Percentiles rank a stretch among this genome's conserved stretches.
These are phyloP conservation scores for Trichosporon sp. DNA, from an alignment of 1,284 basidiomycete genomes.

Conservation along the genomic window DNA sequence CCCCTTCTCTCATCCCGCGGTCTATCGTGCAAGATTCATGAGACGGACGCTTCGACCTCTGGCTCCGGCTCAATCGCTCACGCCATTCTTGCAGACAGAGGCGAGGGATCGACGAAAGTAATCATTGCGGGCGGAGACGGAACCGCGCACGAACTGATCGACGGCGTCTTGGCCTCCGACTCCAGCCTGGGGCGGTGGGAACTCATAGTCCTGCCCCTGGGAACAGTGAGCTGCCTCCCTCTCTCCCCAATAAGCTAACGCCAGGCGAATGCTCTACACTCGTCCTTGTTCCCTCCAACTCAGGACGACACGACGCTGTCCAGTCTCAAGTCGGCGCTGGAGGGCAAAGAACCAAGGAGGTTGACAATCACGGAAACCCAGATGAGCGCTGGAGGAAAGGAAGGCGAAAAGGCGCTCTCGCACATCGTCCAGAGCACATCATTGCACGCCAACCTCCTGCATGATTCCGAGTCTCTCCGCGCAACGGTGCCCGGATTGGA, in stretches of 20 bases:
- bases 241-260: background rate
- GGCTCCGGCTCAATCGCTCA: slow-evolving; percentile 63
- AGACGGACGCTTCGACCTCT: slow-evolving; percentile 64
- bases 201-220: slow-evolving; percentile 65
- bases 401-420: slow-evolving; percentile 66
- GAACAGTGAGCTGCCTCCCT: slow-evolving; percentile 61
- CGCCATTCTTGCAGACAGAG: slow-evolving; percentile 55
- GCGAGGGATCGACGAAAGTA: slow-evolving; percentile 53
- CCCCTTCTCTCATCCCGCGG: slow-evolving; percentile 64
- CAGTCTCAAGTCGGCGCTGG: slow-evolving; percentile 41
- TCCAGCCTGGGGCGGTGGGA: slow-evolving; percentile 39
- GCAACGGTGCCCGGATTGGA: slow-evolving; percentile 71
- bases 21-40: slow-evolving; percentile 54
- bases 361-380: slow-evolving; percentile 66
- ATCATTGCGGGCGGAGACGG: slow-evolving; percentile 83
- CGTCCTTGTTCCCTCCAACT: slow-evolving; percentile 58
- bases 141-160: slow-evolving; percentile 83
- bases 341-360: slow-evolving; percentile 59
- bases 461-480: slow-evolving; percentile 76
- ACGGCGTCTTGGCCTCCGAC: slow-evolving; percentile 58
- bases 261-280: slow-evolving; percentile 84
- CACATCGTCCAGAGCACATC: slow-evolving; percentile 62
- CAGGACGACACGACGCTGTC: slow-evolving; percentile 21
- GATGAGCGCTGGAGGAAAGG: slow-evolving; percentile 33
- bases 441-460: slow-evolving; percentile 84